Percentiles rank a stretch among this genome's conserved stretches.
These are phyloP conservation scores for Irpex sp. DNA, from an alignment of 1,284 basidiomycete species.

Conservation along the genomic window DNA sequence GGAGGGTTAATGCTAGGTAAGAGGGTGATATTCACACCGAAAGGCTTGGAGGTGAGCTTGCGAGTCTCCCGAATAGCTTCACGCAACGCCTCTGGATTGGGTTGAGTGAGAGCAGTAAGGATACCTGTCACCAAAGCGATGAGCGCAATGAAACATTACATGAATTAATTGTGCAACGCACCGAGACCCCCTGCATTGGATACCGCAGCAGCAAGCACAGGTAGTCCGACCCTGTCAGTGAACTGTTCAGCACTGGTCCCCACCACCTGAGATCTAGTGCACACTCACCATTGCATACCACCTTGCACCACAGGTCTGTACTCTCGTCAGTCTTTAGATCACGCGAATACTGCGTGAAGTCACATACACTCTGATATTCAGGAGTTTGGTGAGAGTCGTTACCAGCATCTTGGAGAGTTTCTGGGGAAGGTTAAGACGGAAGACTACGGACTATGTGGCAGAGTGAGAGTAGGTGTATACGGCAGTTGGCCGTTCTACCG, in stretches of 20 bases:
- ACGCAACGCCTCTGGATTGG: conserved; percentile 79
- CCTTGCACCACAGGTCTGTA: conserved; percentile 71
- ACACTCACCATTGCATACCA: conserved; percentile 78
- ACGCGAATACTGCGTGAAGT: not conserved
- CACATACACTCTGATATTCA: conserved; percentile 51
- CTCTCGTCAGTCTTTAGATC: conserved; percentile 11
- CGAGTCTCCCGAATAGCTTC: conserved; percentile 79
- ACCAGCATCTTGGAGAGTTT: conserved; percentile 26
- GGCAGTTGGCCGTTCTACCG: too few species aligned
- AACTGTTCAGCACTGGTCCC: not conserved
- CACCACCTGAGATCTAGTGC: conserved; percentile 2
- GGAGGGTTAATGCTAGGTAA: conserved; percentile 89
- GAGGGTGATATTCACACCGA: conserved; percentile 91
- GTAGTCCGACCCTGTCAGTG: conserved; percentile 64
- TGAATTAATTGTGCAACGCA: conserved; percentile 17
- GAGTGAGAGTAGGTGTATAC: not conserved
- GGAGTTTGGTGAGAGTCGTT: conserved; percentile 47
- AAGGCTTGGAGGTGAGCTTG: conserved; percentile 65
- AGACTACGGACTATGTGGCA: not conserved
- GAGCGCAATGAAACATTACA: not conserved
- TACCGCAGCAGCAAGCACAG: conserved; percentile 72
- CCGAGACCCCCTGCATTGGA: conserved; percentile 86
- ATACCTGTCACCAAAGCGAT: conserved; percentile 43
- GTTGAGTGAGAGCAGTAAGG: conserved; percentile 86
- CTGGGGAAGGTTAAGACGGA: not conserved